phyloP scores from a whole-genome alignment of 2,329 filamentous ascomycete genomes.

The Amphichorda felina region DNA sequence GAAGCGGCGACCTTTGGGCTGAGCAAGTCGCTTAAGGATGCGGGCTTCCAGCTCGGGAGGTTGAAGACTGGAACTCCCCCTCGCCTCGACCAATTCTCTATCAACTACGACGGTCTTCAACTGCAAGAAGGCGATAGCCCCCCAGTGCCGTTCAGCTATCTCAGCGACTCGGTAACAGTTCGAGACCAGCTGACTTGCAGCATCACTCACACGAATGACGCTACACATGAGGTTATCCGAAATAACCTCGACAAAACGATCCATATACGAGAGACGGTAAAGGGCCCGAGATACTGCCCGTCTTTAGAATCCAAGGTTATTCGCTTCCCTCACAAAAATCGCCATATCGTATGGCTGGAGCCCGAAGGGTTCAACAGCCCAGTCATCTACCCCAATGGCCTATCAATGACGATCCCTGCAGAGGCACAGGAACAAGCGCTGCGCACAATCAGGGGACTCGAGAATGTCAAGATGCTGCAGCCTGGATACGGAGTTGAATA shows the following conservation, averaged over 20 bases:
- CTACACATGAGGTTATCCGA: constrained; percentile 72
- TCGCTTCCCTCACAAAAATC: constrained; percentile 67
- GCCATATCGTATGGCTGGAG: constrained; percentile 92
- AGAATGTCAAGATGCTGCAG: constrained; percentile 84
- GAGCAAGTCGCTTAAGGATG: constrained; percentile 78
- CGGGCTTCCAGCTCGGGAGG: constrained; percentile 80
- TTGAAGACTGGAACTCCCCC: constrained; percentile 95
- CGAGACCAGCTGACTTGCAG: constrained; percentile 76
- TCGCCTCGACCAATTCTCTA: constrained; percentile 68
- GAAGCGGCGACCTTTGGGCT: constrained; percentile 88
- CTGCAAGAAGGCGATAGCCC: constrained; percentile 73
- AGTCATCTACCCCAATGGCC: constrained; percentile 88
- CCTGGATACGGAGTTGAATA: constrained; percentile 97
- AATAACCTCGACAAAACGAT: constrained; percentile 91
- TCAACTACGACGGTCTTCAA: constrained; percentile 64
- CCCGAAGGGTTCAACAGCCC: constrained; percentile 88
- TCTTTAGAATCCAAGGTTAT: constrained; percentile 92
- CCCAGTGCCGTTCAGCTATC: constrained; percentile 81
- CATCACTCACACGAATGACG: constrained; percentile 76
- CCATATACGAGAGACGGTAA: constrained; percentile 90
- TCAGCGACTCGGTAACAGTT: constrained; percentile 69
- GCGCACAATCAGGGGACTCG: constrained; percentile 78
- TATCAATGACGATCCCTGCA: constrained; percentile 91
- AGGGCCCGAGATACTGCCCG: constrained; percentile 88
- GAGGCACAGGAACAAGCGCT: constrained; percentile 78